Evolutionary conservation across 495 filamentous ascomycete species (phyloP).

Genomic region (Podospora fimiseda): DNA sequence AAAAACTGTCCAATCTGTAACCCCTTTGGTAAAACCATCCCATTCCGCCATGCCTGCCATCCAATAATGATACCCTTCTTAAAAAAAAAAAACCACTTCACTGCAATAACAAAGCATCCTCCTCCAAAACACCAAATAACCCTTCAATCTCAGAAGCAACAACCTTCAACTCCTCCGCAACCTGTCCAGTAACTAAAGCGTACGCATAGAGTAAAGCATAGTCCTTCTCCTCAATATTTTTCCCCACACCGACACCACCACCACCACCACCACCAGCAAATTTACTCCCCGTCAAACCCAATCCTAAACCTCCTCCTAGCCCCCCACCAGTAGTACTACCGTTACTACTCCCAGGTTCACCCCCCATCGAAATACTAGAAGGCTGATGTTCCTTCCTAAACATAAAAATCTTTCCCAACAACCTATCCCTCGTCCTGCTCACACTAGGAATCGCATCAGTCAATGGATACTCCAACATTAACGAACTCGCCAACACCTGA

Average conservation of each 20-base stretch:
- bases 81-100: constrained; percentile 16
- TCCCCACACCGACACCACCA: too few species aligned
- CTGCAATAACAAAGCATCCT: constrained; percentile 65
- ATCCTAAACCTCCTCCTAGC: too few species aligned
- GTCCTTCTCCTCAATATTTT: constrained; percentile 41
- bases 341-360: too few species aligned
- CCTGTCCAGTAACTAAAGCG: constrained; percentile 60
- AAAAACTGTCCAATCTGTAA: too few species aligned
- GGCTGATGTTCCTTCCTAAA: constrained; percentile 63
- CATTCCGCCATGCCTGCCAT: too few species aligned
- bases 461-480: constrained; percentile 89
- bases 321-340: too few species aligned
- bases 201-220: constrained; percentile 50
- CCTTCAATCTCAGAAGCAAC: constrained; percentile 63
- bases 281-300: too few species aligned
- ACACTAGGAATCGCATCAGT: constrained; percentile 82
- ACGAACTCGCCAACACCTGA: constrained; percentile 82
- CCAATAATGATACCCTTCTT: too few species aligned
- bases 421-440: constrained; percentile 67
- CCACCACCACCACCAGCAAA: too few species aligned
- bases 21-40: too few species aligned
- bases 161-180: constrained; percentile 62
- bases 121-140: constrained; percentile 70
- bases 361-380: too few species aligned
- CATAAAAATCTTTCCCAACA: constrained; percentile 84